phyloP scores from a whole-genome alignment of 352 stramenopile species.

The Phytophthora citricola region DNA sequence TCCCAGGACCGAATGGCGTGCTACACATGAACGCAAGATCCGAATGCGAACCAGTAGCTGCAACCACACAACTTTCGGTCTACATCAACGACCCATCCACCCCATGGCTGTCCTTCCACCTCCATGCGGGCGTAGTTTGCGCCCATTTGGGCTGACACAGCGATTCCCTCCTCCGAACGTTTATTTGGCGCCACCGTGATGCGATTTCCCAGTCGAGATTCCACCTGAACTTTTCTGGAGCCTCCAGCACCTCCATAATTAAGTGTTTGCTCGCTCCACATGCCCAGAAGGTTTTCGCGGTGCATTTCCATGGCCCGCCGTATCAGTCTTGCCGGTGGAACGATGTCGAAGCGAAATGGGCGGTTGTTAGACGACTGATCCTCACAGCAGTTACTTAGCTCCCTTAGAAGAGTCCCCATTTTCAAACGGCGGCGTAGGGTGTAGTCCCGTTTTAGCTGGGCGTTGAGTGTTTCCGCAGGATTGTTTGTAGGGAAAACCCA shows the following conservation, averaged over 20 bases:
- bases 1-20: background rate
- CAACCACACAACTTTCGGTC: background rate
- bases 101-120: background rate
- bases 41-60: conserved; percentile 13
- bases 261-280: too few species aligned
- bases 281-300: too few species aligned
- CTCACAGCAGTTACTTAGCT: conserved; percentile 5
- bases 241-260: too few species aligned
- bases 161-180: background rate
- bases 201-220: too few species aligned
- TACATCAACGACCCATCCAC: conserved; percentile 2
- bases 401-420: conserved; percentile 5
- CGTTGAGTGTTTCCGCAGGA: conserved; percentile 29
- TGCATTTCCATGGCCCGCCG: background rate
- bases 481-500: conserved; percentile 24
- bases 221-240: too few species aligned
- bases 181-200: background rate
- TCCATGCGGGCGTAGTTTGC: conserved; percentile 11
- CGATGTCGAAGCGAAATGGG: background rate
- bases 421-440: conserved; percentile 12
- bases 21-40: conserved; percentile 1
- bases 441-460: conserved; percentile 27
- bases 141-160: conserved; percentile 8
- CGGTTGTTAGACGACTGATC: background rate
- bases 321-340: background rate